Evolutionary conservation across 768 basidiomycete species (phyloP), one percentile per base, ranked within the genome.

Genomic region (Suillus ampliporus): DNA sequence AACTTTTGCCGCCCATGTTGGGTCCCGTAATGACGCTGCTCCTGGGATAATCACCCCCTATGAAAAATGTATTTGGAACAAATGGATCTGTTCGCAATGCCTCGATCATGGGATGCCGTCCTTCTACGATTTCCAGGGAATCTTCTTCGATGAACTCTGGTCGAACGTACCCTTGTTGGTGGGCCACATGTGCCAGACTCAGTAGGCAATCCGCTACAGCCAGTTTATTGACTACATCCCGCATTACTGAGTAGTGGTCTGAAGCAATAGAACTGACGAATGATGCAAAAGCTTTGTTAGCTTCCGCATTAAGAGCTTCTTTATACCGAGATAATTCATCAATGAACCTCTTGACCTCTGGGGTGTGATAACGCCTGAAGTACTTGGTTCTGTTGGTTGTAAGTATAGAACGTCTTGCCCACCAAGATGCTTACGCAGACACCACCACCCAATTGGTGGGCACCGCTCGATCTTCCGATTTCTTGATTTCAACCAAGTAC

Each of bases 31-130:
- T 90, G 52, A 93, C 84, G 73, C 89, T 88, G 71, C 79, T 86
- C 47, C 84, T 76, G 4, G 86, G 74, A 21, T 76, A 71, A 15
- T 71, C 80, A 19, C 78, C 83, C 9, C 89, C 89, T 71, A 97
- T 86, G 1, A 75, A 69, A 19, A 97, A 74, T 14, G 87, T 84
- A 72, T 97, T 98, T 3, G 94, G 89, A 1, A 98, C 89, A 75
- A 94, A 97, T 2, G 95, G 93, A 64, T 92, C 87, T 1, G 88
- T 77, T 43, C 87, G 80, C 23, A 95, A 76, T 10, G 83, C 83
- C 73, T 97, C 96, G 17, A 96, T 86, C 86, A 99, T 94, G 0
- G 97, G 97, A 79, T 99, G 97, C 13, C 95, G 84, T 0, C 94
- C 96, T n/a, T 89, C 86, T 13, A 83, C 76, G 35, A 98, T 91